Conservation (phyloP, 2,329 filamentous ascomycete genomes). For the Fusarium nelsonii region DNA sequence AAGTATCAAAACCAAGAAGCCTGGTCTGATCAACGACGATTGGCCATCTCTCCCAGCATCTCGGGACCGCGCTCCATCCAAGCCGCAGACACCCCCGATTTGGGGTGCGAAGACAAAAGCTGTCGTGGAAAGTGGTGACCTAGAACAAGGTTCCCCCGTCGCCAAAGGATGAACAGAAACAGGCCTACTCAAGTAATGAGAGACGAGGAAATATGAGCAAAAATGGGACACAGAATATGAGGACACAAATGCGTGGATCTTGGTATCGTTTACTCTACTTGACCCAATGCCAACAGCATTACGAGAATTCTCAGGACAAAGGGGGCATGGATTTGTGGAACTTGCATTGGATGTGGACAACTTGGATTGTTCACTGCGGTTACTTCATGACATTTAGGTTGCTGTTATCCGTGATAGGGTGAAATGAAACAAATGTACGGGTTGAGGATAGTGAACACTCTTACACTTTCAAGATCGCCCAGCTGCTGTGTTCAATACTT, state of each 20-base stretch:
- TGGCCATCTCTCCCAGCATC: slow-evolving; percentile 47
- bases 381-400: slow-evolving; percentile 17
- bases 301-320: slow-evolving; percentile 1
- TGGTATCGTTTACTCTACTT: slow-evolving; percentile 6
- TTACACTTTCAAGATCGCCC: neutral
- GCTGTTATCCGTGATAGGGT: neutral
- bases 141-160: slow-evolving; percentile 22
- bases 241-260: slow-evolving; percentile 1
- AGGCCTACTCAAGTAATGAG: neutral
- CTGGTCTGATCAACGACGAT: slow-evolving; percentile 40
- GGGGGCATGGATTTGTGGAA: slow-evolving; percentile 9
- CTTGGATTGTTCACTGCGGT: slow-evolving; percentile 31
- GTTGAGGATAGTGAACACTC: neutral
- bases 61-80: slow-evolving; percentile 44
- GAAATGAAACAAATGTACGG: slow-evolving; percentile 2
- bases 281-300: slow-evolving; percentile 1
- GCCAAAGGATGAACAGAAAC: slow-evolving; percentile 14
- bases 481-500: too few relatives aligned
- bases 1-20: slow-evolving; percentile 22
- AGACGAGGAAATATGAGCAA: neutral
- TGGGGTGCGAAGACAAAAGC: slow-evolving; percentile 41
- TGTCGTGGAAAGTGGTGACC: slow-evolving; percentile 3
- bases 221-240: slow-evolving; percentile 5
- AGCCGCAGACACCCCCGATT: slow-evolving; percentile 37
- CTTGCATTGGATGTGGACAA: slow-evolving; percentile 38